Evolutionary conservation across 1,139 yeast genomes (phyloP).

Genomic region (Zygosaccharomyces sapae): DNA sequence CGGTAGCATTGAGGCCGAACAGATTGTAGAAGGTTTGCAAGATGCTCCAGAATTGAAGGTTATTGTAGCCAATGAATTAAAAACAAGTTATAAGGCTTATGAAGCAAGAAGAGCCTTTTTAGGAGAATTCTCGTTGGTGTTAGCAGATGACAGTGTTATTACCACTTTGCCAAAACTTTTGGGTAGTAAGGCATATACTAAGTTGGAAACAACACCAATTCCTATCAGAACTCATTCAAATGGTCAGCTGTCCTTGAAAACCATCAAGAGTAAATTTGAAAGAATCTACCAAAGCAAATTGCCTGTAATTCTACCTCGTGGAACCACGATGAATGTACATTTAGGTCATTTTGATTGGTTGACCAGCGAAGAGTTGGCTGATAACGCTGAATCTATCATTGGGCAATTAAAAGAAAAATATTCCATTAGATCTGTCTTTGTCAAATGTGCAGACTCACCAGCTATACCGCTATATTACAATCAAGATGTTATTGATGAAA

Average conservation of each 20-base stretch:
- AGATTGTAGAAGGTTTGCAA: slow-evolving; percentile 43
- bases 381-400: slow-evolving; percentile 57
- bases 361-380: slow-evolving; percentile 41
- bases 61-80: slow-evolving; percentile 54
- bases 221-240: slow-evolving; percentile 47
- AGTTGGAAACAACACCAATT: slow-evolving; percentile 62
- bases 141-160: slow-evolving; percentile 78
- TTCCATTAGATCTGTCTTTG: slow-evolving; percentile 55
- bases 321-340: slow-evolving; percentile 61
- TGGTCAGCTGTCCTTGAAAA: slow-evolving; percentile 48
- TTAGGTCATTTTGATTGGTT: slow-evolving; percentile 55
- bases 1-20: slow-evolving; percentile 42
- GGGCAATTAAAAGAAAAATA: slow-evolving; percentile 46
- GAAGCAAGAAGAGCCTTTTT: slow-evolving; percentile 67
- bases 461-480: slow-evolving; percentile 77
- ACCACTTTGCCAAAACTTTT: slow-evolving; percentile 76
- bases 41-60: slow-evolving; percentile 31
- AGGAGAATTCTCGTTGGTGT: slow-evolving; percentile 61
- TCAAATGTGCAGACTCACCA: slow-evolving; percentile 73
- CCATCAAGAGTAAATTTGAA: slow-evolving; percentile 56
- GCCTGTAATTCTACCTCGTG: slow-evolving; percentile 67
- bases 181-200: slow-evolving; percentile 82
- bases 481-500: slow-evolving; percentile 52
- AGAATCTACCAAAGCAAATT: slow-evolving; percentile 55
- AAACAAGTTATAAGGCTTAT: slow-evolving; percentile 62